Evolutionary conservation across 305 asterid species (phyloP), one percentile per base, ranked within the genome.

Genomic region (Salvia sclarea): DNA sequence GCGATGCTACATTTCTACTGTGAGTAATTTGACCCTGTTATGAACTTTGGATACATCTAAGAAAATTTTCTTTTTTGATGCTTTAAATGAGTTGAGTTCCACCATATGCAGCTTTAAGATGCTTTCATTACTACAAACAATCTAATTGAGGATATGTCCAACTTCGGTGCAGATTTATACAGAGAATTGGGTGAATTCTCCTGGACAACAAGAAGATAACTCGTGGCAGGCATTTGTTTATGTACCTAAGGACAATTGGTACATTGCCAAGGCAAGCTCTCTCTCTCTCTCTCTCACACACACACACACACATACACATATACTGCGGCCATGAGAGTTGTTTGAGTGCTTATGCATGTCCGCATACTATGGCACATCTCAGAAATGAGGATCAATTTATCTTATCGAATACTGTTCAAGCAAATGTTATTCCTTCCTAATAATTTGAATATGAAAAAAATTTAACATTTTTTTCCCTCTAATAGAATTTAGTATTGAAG

Each of bases 111-210:
- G 67, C 13, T 71, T 71, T 68, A 49, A 52, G 14, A 50, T 24
- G 31, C 28, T 14, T 66, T 43, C 8, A 47, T 68, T 9, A 31
- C 9, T 62, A 10, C 64, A 31, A 66, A 61, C 72, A 57, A 58
- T 45, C 64, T 66, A 22, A 52, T 61, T 8, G 61, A 53, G 70
- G 59, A 40, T 64, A 69, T 16, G 25, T 75, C 45, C 52, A 25
- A 64, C 71, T 62, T 75, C 20, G 48, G 33, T 76, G 84, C 87
- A 93, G 98, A 93, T 91, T 68, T 93, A 93, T 76, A 93, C 98
- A 10, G 96, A 93, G 79, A 93, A 93, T 71, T 93, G 98, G 98
- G 98, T 93, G 49, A 93, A 93, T 72, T 86, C 95, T 78, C 98
- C 97, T 2, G 98, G 96, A 67, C 97, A 93, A 79, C 88, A 83